Conservation (phyloP, 495 filamentous ascomycete genomes). For the Aspergillus carlsbadensis region DNA sequence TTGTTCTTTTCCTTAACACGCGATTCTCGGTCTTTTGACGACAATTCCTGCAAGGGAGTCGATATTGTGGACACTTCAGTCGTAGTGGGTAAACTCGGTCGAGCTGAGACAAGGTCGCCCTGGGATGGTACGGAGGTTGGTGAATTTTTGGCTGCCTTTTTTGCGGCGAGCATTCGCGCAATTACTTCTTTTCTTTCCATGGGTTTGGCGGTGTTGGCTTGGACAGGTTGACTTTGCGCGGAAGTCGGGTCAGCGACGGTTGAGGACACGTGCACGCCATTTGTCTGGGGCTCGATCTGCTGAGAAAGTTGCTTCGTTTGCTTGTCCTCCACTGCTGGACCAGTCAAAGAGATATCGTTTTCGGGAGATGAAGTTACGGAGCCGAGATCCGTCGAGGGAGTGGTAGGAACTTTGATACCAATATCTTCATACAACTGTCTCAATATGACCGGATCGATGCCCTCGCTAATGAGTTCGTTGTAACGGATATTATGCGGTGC, state of each 20-base stretch:
- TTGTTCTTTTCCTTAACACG: constrained; percentile 53
- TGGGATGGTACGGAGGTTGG: constrained; percentile 20
- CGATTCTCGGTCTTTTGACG: constrained; percentile 22
- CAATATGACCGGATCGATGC: constrained; percentile 62
- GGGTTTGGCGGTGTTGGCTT: constrained; percentile 39
- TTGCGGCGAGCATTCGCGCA: constrained; percentile 67
- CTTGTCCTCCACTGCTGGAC: neutral
- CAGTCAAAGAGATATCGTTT: neutral
- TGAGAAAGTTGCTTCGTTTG: neutral
- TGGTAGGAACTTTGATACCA: constrained; percentile 45
- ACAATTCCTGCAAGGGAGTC: constrained; percentile 13
- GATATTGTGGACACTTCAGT: constrained; percentile 7
- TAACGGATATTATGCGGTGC: constrained; percentile 65
- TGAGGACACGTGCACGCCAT: neutral
- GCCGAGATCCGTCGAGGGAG: constrained; percentile 2
- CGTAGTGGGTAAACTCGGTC: constrained; percentile 8
- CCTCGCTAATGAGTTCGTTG: constrained; percentile 67
- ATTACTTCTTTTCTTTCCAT: constrained; percentile 77
- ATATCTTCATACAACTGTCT: constrained; percentile 64
- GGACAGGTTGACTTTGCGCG: constrained; percentile 11
- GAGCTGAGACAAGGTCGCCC: constrained; percentile 17
- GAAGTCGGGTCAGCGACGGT: constrained; percentile 8
- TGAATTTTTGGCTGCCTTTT: constrained; percentile 36
- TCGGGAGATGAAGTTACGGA: neutral
- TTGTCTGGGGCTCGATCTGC: neutral